These are phyloP conservation scores for Apiospora arundinis DNA, from an alignment of 2,329 filamentous ascomycete genomes.

Conservation along the genomic window DNA sequence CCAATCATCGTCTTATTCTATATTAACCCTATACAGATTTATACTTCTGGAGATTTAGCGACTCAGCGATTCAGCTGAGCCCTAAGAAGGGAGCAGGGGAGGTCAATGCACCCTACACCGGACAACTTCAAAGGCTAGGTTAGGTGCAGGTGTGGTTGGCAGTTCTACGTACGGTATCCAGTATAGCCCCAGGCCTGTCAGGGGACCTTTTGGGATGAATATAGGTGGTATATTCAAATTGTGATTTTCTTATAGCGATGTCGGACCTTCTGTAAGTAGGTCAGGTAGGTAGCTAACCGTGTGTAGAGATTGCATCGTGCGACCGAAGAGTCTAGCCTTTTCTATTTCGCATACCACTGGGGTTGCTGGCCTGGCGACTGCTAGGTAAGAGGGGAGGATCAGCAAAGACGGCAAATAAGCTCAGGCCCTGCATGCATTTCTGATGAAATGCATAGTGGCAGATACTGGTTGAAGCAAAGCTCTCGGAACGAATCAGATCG, in stretches of 20 bases:
- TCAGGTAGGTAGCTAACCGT: background rate
- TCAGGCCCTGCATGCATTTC: conserved; percentile 1
- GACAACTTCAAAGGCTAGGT: background rate
- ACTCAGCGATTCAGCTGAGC: conserved; percentile 13
- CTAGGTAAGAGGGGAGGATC: background rate
- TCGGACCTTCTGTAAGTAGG: background rate
- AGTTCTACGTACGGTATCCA: background rate
- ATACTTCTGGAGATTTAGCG: conserved; percentile 7
- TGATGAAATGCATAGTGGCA: background rate
- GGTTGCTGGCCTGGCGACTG: background rate
- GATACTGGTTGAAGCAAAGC: background rate
- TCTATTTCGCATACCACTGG: background rate
- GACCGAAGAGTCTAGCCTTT: conserved; percentile 3
- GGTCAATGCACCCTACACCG: background rate
- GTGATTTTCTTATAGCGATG: background rate
- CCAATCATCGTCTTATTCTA: background rate
- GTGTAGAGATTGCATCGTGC: background rate
- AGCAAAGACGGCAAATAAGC: background rate
- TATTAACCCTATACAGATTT: background rate
- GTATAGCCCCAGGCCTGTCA: background rate
- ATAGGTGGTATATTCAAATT: too few species aligned
- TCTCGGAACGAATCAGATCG: background rate
- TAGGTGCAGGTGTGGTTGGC: background rate
- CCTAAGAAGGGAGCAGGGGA: conserved; percentile 1
- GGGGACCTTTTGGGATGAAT: background rate